A percentile compares a stretch with the other conserved stretches of the same genome.
Conservation (phyloP, 192 early-diverging fungal genomes). For the Polychytrium aggregatum region DNA sequence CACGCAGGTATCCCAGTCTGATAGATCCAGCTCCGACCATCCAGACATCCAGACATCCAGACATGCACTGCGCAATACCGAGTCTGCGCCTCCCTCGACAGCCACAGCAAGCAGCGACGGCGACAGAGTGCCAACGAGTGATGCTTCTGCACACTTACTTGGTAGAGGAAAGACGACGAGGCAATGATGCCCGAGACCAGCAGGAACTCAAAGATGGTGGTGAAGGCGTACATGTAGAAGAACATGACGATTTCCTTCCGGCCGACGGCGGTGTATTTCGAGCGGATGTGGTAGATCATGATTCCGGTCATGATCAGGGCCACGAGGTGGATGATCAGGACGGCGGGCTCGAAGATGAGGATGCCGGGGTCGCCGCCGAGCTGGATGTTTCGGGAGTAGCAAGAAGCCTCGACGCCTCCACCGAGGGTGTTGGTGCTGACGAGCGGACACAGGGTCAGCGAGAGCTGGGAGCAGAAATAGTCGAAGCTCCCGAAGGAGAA, state of each 20-base stretch:
- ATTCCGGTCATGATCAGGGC: slow-evolving; percentile 91
- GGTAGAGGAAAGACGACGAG: slow-evolving; percentile 35
- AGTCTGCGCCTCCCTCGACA: too few species aligned
- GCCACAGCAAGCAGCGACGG: too few species aligned
- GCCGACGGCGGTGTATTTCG: slow-evolving; percentile 98
- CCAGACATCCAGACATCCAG: too few species aligned
- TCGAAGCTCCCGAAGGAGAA: slow-evolving; percentile 70
- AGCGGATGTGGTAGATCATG: slow-evolving; percentile 97
- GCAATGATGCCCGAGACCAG: slow-evolving; percentile 89
- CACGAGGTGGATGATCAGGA: slow-evolving; percentile 87
- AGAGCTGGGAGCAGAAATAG: slow-evolving; percentile 74
- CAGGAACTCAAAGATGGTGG: slow-evolving; percentile 78
- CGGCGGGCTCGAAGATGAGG: slow-evolving; percentile 87
- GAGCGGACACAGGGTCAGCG: slow-evolving; percentile 82
- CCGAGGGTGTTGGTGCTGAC: slow-evolving; percentile 53
- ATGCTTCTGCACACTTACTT: too few species aligned
- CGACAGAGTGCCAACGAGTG: too few species aligned
- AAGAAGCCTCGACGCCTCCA: slow-evolving; percentile 78
- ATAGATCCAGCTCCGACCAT: too few species aligned
- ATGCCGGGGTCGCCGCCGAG: slow-evolving; percentile 61
- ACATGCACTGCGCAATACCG: too few species aligned
- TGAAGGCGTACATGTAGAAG: slow-evolving; percentile 89
- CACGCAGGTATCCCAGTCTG: too few species aligned
- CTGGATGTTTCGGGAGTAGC: slow-evolving; percentile 95
- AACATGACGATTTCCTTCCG: slow-evolving; percentile 98